Evolutionary conservation across 1,284 basidiomycete species (phyloP).

Genomic region (Rhodofomes roseus): DNA sequence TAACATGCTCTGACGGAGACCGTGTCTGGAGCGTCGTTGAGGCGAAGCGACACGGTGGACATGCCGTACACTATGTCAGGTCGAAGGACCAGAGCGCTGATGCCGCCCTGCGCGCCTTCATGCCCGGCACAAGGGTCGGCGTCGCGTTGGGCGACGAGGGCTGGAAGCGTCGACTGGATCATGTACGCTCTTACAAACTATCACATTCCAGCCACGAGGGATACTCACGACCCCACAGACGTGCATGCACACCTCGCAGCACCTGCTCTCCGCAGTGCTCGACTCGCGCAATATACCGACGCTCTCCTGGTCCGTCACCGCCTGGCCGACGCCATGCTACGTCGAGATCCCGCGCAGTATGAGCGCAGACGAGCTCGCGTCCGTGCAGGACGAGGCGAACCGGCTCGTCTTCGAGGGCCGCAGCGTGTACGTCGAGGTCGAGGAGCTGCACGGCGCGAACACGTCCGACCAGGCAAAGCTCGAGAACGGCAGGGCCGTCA

Average conservation of each 20-base stretch:
- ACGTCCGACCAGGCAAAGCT: slow-evolving; percentile 33
- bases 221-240: slow-evolving; percentile 45
- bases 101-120: slow-evolving; percentile 40
- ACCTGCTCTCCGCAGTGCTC: slow-evolving; percentile 79
- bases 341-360: slow-evolving; percentile 75
- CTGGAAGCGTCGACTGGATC: slow-evolving; percentile 72
- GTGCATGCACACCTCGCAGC: slow-evolving; percentile 82
- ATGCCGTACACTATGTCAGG: slow-evolving; percentile 76
- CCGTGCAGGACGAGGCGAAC: slow-evolving; percentile 68
- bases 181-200: slow-evolving; percentile 44
- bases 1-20: slow-evolving; percentile 43
- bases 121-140: slow-evolving; percentile 49
- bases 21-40: slow-evolving; percentile 65
- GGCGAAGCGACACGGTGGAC: slow-evolving; percentile 67
- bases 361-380: slow-evolving; percentile 58
- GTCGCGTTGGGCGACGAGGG: slow-evolving; percentile 60
- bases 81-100: slow-evolving; percentile 41
- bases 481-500: slow-evolving; percentile 42
- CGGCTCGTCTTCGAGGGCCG: slow-evolving; percentile 60
- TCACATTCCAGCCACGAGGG: not conserved
- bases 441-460: slow-evolving; percentile 51
- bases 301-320: slow-evolving; percentile 79
- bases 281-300: slow-evolving; percentile 73
- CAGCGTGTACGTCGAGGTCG: slow-evolving; percentile 62
- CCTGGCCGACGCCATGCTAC: slow-evolving; percentile 66